Evolutionary conservation across 352 stramenopile species (phyloP).

Genomic region (Phytopythium boreale): DNA sequence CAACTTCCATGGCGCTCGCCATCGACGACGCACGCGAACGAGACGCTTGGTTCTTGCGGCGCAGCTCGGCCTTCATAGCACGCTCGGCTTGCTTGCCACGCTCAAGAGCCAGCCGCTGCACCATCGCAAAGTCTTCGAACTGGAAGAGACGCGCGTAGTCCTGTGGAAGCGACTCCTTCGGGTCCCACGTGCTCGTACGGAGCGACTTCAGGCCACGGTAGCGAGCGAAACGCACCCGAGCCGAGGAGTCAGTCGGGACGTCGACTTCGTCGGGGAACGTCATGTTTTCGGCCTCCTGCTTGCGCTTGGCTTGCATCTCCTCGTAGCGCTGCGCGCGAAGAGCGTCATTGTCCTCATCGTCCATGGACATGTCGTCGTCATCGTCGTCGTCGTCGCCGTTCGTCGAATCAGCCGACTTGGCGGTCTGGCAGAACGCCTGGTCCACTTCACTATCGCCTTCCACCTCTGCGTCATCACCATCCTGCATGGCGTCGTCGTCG

Average conservation of each 20-base stretch:
- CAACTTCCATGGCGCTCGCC: conserved; percentile 71
- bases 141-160: conserved; percentile 97
- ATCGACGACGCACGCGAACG: conserved; percentile 59
- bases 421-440: conserved; percentile 79
- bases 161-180: conserved; percentile 97
- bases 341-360: conserved; percentile 68
- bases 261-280: conserved; percentile 96
- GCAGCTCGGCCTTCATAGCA: conserved; percentile 61
- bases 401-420: conserved; percentile 26
- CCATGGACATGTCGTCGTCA: conserved; percentile 74
- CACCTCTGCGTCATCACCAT: conserved; percentile 43
- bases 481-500: conserved; percentile 59
- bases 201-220: conserved; percentile 98
- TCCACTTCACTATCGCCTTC: conserved; percentile 64
- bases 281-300: conserved; percentile 91
- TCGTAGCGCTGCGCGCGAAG: conserved; percentile 30
- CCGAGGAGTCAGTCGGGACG: conserved; percentile 49
- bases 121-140: conserved; percentile 94
- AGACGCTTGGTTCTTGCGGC: conserved; percentile 40
- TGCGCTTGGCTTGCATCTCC: conserved; percentile 76
- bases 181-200: conserved; percentile 95
- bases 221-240: conserved; percentile 72
- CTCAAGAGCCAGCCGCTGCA: conserved; percentile 91
- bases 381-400: conserved; percentile 31
- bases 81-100: conserved; percentile 72